Evolutionary conservation across 1,284 basidiomycete genomes (phyloP), one percentile per base, ranked within the genome.

Genomic region (Wallemia hederae): DNA sequence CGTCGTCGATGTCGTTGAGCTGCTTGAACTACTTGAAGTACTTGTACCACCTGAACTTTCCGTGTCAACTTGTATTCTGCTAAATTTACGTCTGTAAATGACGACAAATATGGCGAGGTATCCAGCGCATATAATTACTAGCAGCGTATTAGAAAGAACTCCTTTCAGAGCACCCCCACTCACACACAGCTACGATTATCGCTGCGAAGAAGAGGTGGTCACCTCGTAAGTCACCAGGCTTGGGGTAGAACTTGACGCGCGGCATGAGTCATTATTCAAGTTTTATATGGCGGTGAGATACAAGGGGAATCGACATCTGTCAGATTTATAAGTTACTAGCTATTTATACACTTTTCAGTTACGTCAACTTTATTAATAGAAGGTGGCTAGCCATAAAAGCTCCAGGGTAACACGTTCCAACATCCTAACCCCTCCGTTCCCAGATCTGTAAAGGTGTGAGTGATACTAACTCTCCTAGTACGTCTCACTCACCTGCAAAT

Each of bases 401-500:
- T n/a, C n/a, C n/a, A n/a, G n/a, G n/a, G n/a, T n/a, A n/a, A n/a
- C n/a, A n/a, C n/a, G n/a, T 49, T 22, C 22, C 11, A 14, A 17
- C 39, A 15, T 15, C 22, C 39, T 49, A 49, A 14, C 22, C 39
- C 22, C 39, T 49, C n/a, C 19, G 11, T 49, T 49, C 14, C 39
- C 39, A 49, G 5, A 49, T n/a, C 39, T 49, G 39, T 5, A 49
- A 15, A 11, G 11, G 14, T 15, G 5, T 22, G 5, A 15, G 9
- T 11, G 11, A 9, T 22, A 15, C 22, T 49, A 5, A 15, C 11
- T 49, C 11, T 49, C n/a, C 39, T 49, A 7, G 7, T 7, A 31
- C 29, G 29, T 17, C 29, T 31, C 17, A 64, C 69, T 61, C 60
- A 88, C 89, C 78, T 97, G 94, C 58, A 99, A 74, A 59, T 94